These are phyloP conservation scores for Dictyophora rubrovolvata DNA, from an alignment of 768 basidiomycete genomes.

Conservation along the genomic window DNA sequence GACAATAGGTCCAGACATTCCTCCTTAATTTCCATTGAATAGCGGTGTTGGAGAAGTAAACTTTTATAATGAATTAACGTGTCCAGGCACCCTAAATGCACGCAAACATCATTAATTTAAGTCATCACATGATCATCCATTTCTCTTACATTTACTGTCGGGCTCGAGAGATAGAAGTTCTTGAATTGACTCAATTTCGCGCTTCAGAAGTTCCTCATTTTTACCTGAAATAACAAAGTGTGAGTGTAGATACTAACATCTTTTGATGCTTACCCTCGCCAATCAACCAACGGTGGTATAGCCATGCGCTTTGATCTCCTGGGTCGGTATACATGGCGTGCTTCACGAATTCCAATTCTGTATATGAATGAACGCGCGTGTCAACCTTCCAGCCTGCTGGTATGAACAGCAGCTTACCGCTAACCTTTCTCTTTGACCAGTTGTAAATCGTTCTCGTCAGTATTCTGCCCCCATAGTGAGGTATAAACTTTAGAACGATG, in stretches of 20 bases:
- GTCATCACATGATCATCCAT: neutral
- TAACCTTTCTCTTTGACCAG: conserved; percentile 60
- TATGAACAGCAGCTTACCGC: conserved; percentile 11
- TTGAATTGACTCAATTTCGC: conserved; percentile 71
- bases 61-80: conserved; percentile 77
- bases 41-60: conserved; percentile 44
- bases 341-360: conserved; percentile 87
- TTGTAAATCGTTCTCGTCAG: conserved; percentile 38
- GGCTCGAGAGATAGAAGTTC: conserved; percentile 84
- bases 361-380: neutral
- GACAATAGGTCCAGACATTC: conserved; percentile 43
- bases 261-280: conserved; percentile 44
- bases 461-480: conserved; percentile 45
- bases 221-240: conserved; percentile 35
- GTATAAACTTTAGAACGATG: conserved; percentile 78
- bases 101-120: conserved; percentile 5
- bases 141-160: conserved; percentile 75
- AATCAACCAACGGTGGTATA: conserved; percentile 97
- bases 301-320: conserved; percentile 93
- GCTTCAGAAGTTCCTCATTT: conserved; percentile 43
- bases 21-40: conserved; percentile 20
- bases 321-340: conserved; percentile 97
- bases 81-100: conserved; percentile 82
- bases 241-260: conserved; percentile 11
- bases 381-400: neutral